Evolutionary conservation across 1,139 yeast genomes (phyloP).

Genomic region (Diutina siamensis): DNA sequence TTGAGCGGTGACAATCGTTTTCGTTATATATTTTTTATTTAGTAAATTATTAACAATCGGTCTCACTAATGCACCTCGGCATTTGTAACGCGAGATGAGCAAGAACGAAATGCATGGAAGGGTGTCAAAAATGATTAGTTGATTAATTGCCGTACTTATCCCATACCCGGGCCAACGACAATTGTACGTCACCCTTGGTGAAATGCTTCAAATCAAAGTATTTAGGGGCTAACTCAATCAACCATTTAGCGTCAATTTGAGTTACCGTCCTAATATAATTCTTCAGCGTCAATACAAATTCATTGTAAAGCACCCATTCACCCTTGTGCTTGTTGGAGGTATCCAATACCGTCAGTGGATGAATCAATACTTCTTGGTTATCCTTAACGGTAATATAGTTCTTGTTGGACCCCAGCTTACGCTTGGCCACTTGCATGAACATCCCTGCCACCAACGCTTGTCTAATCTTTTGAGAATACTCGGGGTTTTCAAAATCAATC

Average conservation of each 20-base stretch:
- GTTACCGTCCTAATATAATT: constrained; percentile 94
- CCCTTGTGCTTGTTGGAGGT: constrained; percentile 16
- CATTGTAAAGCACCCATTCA: constrained; percentile 92
- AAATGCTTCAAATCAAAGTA: constrained; percentile 70
- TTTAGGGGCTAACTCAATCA: constrained; percentile 70
- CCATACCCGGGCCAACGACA: constrained; percentile 58
- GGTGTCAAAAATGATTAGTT: no score
- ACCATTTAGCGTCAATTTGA: constrained; percentile 84
- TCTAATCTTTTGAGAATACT: constrained; percentile 63
- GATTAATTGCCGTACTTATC: neutral
- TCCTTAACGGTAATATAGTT: constrained; percentile 86
- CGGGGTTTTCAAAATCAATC: constrained; percentile 57
- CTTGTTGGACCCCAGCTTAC: constrained; percentile 51
- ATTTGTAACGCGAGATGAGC: no score
- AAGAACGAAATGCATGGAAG: no score
- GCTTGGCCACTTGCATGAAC: constrained; percentile 97
- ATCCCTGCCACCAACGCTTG: constrained; percentile 88
- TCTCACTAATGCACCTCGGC: no score
- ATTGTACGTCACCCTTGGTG: constrained; percentile 71
- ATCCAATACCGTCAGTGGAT: constrained; percentile 86
- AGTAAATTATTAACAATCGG: no score
- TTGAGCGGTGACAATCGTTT: no score
- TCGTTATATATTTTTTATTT: no score
- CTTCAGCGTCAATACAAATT: constrained; percentile 85
- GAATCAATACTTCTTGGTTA: constrained; percentile 88